A percentile compares a stretch with the other conserved stretches of the same genome.
phyloP scores from a whole-genome alignment of 371 early-diverging fungal genomes.

The Blastocladiella emersonii region DNA sequence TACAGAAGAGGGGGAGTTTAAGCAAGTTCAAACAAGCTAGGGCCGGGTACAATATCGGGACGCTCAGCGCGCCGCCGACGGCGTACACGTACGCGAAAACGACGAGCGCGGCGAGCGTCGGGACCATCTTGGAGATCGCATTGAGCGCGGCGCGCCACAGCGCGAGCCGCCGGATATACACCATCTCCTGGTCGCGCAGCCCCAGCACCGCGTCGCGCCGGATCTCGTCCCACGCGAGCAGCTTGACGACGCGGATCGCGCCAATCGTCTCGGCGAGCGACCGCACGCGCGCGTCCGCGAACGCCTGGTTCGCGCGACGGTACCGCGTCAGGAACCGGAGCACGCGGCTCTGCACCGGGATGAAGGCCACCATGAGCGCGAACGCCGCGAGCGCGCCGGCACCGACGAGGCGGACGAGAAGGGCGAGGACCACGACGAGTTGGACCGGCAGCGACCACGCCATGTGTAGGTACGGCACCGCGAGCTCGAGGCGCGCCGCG shows the following conservation, averaged over 20 bases:
- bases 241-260: conserved; percentile 29
- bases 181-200: conserved; percentile 25
- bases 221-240: conserved; percentile 40
- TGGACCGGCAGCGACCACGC: conserved; percentile 85
- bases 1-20: background rate
- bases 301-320: background rate
- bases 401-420: conserved; percentile 75
- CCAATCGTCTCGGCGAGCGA: background rate
- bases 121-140: conserved; percentile 33
- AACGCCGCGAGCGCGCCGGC: conserved; percentile 77
- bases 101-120: conserved; percentile 45
- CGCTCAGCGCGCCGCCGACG: conserved; percentile 42
- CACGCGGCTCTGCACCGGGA: conserved; percentile 40
- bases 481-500: conserved; percentile 34
- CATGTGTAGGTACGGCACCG: conserved; percentile 49
- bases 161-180: conserved; percentile 22
- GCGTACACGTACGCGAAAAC: conserved; percentile 52
- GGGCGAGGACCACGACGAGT: conserved; percentile 55
- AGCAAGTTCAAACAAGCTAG: conserved; percentile 39
- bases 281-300: conserved; percentile 59
- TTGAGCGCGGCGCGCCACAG: conserved; percentile 20
- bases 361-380: conserved; percentile 56
- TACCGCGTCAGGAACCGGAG: background rate
- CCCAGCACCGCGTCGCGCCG: conserved; percentile 22
- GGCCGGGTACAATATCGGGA: conserved; percentile 46